Base-by-base conservation (phyloP, 2,329 filamentous ascomycete genomes). In the Lomentospora prolificans region DNA sequence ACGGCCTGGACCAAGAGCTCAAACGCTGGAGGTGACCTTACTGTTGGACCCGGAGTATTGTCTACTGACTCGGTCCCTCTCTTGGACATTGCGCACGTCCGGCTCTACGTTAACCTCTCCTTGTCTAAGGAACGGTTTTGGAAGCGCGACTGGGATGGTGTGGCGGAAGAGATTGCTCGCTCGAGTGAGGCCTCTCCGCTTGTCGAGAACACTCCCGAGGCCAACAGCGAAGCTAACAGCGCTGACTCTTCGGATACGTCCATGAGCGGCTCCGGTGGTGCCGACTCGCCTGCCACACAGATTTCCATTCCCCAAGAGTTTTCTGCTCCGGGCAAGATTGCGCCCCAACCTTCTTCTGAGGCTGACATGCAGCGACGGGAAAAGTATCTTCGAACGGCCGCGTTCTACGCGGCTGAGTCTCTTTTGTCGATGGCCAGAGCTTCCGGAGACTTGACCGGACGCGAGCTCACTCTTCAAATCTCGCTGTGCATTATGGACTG, bases 401-500 rank as follows among this genome's bases (percentile, higher is more conserved):
- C 92, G 0, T 95, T 90, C 66, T 96, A 95, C 65, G 94, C 94
- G 1, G 90, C 90, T 1, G 90, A 96, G 67, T 95, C 91, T 0
- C 80, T 99, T 7, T 83, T 85, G 27, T 94, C 94, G 82, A 87
- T 90, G 2, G 88, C 95, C 67, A 91, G 87, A 90, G 89, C 0
- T 94, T 92, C n/a, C 70, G 86, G 88, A 6, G 90, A 96, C 60
- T 85, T 89, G 59, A 86, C 85, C 1, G 90, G 87, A 55, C 80
- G 89, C 48, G 90, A 96, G 65, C 77, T 97, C 10, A 90, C 94
- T 0, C 81, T 96, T 39, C 92, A 96, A 66, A 90, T 89, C 12
- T 89, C 90, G 1, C 85, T 97, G 76, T 96, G 92, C 69, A 85
- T 88, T 4, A 95, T 96, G 64, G 92, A 97, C 65, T 97, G 92